Evolutionary conservation across 306 rosid genomes (phyloP).

Genomic region (Cucurbita pepo): DNA sequence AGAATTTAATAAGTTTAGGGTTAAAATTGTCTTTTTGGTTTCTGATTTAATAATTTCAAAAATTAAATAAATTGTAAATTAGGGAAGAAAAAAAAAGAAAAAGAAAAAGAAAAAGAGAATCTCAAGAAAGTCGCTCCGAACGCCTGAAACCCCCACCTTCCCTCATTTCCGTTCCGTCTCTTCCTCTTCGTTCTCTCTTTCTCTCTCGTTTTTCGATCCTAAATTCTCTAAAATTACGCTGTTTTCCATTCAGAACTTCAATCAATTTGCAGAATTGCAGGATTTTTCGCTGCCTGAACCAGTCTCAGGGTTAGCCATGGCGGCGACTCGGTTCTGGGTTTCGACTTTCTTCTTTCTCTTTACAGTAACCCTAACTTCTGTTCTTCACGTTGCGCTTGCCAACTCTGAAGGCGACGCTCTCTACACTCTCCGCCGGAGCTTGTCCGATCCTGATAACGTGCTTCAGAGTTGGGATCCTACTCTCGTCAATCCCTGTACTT

Average conservation of each 20-base stretch:
- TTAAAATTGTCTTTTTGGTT: too few relatives aligned
- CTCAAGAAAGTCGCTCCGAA: constrained; percentile 1
- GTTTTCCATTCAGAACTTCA: neutral
- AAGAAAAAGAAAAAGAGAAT: neutral
- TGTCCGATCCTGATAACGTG: constrained; percentile 70
- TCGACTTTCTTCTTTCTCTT: constrained; percentile 6
- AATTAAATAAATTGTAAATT: neutral
- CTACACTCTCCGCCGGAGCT: constrained; percentile 55
- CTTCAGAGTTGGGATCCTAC: constrained; percentile 99
- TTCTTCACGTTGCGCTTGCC: constrained; percentile 16
- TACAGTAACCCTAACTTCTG: constrained; percentile 21
- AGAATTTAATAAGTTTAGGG: too few relatives aligned
- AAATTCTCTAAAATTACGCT: neutral
- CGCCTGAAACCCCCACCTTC: neutral
- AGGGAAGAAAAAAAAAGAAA: too few relatives aligned
- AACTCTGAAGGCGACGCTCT: constrained; percentile 94
- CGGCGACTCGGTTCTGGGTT: constrained; percentile 9
- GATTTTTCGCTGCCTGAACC: neutral
- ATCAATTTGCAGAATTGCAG: neutral
- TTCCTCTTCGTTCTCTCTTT: neutral
- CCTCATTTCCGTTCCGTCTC: neutral
- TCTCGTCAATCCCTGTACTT: constrained; percentile 88
- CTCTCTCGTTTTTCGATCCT: neutral
- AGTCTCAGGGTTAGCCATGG: constrained; percentile 19
- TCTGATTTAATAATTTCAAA: too few relatives aligned